Base-by-base conservation (phyloP, 805 yeast species). In the Lipomyces yamadae region DNA sequence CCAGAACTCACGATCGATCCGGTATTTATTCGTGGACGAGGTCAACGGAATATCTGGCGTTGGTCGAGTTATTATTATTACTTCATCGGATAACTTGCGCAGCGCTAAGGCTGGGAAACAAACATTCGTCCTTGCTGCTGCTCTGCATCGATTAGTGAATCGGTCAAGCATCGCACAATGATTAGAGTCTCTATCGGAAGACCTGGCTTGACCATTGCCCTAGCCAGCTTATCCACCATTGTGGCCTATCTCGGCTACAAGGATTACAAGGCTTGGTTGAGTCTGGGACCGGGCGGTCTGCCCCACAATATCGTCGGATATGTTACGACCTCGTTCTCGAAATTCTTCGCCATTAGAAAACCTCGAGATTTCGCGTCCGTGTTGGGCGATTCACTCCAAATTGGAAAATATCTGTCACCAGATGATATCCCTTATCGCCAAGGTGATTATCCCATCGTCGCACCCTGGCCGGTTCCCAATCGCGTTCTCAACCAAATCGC, bases 341-440 rank as follows among this genome's bases (percentile, higher is more conserved):
- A 42, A n/a, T 7, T 15, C 15, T 42, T 42, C 24, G 48, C 48
- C 18, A 42, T 42, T n/a, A 42, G 24, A 42, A 7, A 42, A 15
- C 48, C 48, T n/a, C 48, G 48, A 42, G 48, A 42, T n/a, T 42
- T n/a, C 18, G n/a, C 24, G n/a, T 42, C 48, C 29, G 48, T 42
- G 24, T n/a, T 24, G 18, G 48, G 48, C 4, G 7, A 42, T 15
- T n/a, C 48, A n/a, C 24, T 15, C 15, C 24, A n/a, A 3, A 24
- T 42, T n/a, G 48, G 24, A 42, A 42, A 42, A 24, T 42, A 42
- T 42, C 48, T 42, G 48, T 42, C 48, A 15, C 7, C 48, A 3
- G 48, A 42, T 24, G 15, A 42, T 3, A 0, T 42, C 3, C 48
- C 48, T n/a, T 42, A 42, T 42, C 48, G 48, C 48, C 2, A n/a